Evolutionary conservation across 1,284 basidiomycete species (phyloP), one percentile per base, ranked within the genome.

Genomic region (Cryptococcus hybrid): DNA sequence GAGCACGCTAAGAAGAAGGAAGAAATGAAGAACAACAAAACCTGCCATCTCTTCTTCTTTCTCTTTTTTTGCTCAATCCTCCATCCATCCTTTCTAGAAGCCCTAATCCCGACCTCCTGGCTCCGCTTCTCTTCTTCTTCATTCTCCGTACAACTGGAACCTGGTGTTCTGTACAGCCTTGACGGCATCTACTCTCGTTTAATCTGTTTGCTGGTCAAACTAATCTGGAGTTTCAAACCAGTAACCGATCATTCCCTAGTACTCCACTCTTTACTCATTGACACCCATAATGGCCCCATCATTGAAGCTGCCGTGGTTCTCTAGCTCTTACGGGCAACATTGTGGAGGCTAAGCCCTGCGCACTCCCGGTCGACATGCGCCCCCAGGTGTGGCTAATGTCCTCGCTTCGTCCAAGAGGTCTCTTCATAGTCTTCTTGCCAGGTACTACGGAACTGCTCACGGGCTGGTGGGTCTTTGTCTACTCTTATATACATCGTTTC

Each of bases 351-450:
- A 18, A 18, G 18, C 18, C 18, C 3, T 68, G 9, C 36, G 60
- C 30, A 53, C 59, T 37, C 69, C 70, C 30, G 74, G 74, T 30
- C 64, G 71, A 54, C 74, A 76, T 52, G 70, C 70, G 43, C 3
- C 63, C 67, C 74, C 74, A 7, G 58, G 54, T 40, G 56, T 74
- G 34, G 67, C 70, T 36, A 67, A 65, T 54, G 47, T 63, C 30
- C 55, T 73, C 36, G 64, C 70, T 7, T 57, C 55, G n/a, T 63
- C 66, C 24, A 64, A 61, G 54, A 62, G 71, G 18, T 60, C 59
- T n/a, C 39, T 66, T 7, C 60, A 67, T 54, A 58, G 50, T 30
- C 48, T 67, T 36, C 47, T 69, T 18, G 61, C 65, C 15, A 63
- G 66, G 48, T 66, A 66, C 47, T 75, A 76, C 63, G 75, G 75